Evolutionary conservation across 768 basidiomycete species (phyloP).

Genomic region (Tulasnella sp.): DNA sequence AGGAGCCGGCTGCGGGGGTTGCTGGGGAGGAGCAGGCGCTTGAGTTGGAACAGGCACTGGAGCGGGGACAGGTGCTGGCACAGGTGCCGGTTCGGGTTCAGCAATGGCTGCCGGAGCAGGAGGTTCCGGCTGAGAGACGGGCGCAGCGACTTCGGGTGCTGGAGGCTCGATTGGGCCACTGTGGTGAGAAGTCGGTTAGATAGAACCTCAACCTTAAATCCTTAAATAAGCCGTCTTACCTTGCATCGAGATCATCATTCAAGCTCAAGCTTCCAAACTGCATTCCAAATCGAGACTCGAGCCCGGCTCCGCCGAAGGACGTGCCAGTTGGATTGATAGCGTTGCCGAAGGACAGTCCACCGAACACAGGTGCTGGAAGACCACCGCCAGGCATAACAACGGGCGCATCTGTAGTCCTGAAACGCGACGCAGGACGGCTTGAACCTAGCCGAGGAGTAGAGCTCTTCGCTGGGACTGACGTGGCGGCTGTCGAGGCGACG

Average conservation of each 20-base stretch:
- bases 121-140: neutral
- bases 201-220: neutral
- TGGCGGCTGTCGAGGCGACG: constrained; percentile 41
- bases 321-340: neutral
- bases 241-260: constrained; percentile 49
- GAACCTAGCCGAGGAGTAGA: constrained; percentile 55
- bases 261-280: constrained; percentile 86
- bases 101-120: constrained; percentile 9
- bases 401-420: constrained; percentile 75
- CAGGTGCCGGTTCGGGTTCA: constrained; percentile 1
- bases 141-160: constrained; percentile 23
- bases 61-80: constrained; percentile 10
- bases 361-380: constrained; percentile 24
- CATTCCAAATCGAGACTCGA: constrained; percentile 80
- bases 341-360: constrained; percentile 29
- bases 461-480: constrained; percentile 41
- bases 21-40: constrained; percentile 3
- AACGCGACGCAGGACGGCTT: constrained; percentile 59
- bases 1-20: neutral
- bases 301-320: constrained; percentile 44
- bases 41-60: neutral
- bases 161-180: constrained; percentile 19
- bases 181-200: neutral
- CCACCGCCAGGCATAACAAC: constrained; percentile 67
- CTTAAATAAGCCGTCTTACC: neutral